These are phyloP conservation scores for Porpolomopsis calyptriformis DNA, from an alignment of 768 basidiomycete genomes.

Conservation along the genomic window DNA sequence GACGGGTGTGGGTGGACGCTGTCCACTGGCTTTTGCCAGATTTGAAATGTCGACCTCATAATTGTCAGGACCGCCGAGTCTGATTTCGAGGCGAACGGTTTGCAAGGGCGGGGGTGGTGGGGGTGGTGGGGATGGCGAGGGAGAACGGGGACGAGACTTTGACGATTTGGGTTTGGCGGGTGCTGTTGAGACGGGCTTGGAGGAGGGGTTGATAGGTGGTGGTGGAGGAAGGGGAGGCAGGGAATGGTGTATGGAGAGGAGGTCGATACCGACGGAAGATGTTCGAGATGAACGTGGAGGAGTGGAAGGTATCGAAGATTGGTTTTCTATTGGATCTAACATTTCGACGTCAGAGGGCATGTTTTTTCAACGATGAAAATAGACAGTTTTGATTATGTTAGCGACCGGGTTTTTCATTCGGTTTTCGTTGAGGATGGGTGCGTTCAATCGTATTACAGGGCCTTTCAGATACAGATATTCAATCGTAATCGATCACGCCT, in stretches of 20 bases:
- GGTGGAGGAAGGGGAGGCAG: neutral
- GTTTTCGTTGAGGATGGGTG: too few species aligned
- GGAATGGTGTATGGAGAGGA: neutral
- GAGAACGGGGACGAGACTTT: conserved; percentile 23
- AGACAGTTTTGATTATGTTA: too few species aligned
- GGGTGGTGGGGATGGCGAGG: conserved; percentile 46
- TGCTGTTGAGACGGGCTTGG: conserved; percentile 14
- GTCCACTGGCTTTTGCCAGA: conserved; percentile 54
- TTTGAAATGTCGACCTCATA: conserved; percentile 61
- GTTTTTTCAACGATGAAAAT: neutral
- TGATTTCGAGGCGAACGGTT: conserved; percentile 61
- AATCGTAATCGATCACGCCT: too few species aligned
- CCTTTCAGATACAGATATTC: too few species aligned
- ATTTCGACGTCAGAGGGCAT: conserved; percentile 6
- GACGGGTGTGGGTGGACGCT: conserved; percentile 48
- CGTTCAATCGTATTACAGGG: too few species aligned
- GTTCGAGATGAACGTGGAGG: neutral
- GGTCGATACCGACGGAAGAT: neutral
- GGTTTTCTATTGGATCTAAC: too few species aligned
- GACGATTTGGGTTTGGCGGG: conserved; percentile 12
- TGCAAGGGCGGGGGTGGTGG: conserved; percentile 39
- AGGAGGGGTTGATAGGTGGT: neutral
- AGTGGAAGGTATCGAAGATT: too few species aligned
- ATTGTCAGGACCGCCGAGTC: conserved; percentile 59
- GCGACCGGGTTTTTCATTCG: too few species aligned